Percentiles rank a stretch among this genome's conserved stretches.
Conservation (phyloP, 2,329 filamentous ascomycete genomes). For the Colletotrichum filicis region DNA sequence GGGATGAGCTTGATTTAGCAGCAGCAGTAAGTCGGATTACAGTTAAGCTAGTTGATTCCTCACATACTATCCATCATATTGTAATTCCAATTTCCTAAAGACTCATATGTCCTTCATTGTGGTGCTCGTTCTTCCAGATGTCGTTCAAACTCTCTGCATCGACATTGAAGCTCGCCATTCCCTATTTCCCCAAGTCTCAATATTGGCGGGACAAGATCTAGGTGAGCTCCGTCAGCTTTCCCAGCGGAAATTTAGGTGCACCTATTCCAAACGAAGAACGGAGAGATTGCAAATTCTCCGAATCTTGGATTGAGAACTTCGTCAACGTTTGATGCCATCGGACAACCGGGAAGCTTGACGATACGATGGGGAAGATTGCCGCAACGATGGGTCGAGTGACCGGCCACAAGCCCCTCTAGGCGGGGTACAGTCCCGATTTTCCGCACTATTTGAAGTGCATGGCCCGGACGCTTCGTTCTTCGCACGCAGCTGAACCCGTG, state of each 20-base stretch:
- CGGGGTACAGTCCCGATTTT: slow-evolving; percentile 10
- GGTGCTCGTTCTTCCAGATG: not conserved
- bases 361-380: not conserved
- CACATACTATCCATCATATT: too few species aligned
- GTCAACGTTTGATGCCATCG: not conserved
- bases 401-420: not conserved
- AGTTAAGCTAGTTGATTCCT: not conserved
- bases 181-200: not conserved
- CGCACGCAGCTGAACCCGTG: not conserved
- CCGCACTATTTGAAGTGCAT: slow-evolving; percentile 1
- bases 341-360: not conserved
- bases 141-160: not conserved
- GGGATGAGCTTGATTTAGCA: not conserved
- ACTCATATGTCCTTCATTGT: not conserved
- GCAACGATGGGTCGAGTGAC: not conserved
- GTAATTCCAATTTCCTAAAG: not conserved
- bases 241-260: not conserved
- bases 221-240: not conserved
- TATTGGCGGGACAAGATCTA: too few species aligned
- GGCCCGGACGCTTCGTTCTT: not conserved
- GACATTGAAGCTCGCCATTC: not conserved
- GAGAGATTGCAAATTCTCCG: too few species aligned
- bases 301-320: too few species aligned
- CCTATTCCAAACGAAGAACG: not conserved
- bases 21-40: not conserved